Conservation (phyloP, 208 protist genomes). For the Angomonas desouzai region DNA sequence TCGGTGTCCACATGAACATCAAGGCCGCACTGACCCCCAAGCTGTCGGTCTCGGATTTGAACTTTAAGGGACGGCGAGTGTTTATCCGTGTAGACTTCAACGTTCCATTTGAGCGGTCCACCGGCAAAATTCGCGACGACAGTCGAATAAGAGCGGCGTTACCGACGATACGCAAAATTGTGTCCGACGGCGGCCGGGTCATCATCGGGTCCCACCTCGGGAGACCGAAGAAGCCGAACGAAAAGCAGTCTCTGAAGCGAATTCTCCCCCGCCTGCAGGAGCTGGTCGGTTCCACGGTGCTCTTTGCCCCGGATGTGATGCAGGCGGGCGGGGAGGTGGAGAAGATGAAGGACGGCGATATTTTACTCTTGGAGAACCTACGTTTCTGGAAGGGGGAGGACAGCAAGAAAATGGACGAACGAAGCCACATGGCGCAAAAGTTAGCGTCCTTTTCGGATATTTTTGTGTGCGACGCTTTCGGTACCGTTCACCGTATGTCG, state of each 20-base stretch:
- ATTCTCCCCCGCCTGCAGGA: slow-evolving; percentile 89
- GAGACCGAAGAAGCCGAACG: slow-evolving; percentile 95
- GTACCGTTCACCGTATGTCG: slow-evolving; percentile 99
- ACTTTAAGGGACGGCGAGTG: slow-evolving; percentile 90
- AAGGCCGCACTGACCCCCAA: slow-evolving; percentile 81
- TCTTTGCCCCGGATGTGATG: slow-evolving; percentile 55
- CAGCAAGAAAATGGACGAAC: slow-evolving; percentile 76
- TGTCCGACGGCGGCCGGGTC: slow-evolving; percentile 85
- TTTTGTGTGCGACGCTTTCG: slow-evolving; percentile 99
- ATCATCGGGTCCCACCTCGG: slow-evolving; percentile 98
- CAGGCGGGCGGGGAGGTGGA: slow-evolving; percentile 49
- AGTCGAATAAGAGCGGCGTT: slow-evolving; percentile 95
- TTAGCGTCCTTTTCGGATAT: slow-evolving; percentile 96
- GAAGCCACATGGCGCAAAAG: slow-evolving; percentile 75
- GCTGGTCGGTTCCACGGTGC: slow-evolving; percentile 70
- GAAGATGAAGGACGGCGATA: slow-evolving; percentile 78
- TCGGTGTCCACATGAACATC: slow-evolving; percentile 87
- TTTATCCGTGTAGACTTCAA: slow-evolving; percentile 99
- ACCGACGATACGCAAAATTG: slow-evolving; percentile 96
- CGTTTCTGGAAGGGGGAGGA: slow-evolving; percentile 99
- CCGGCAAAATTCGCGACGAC: slow-evolving; percentile 93
- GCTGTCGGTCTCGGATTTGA: slow-evolving; percentile 83
- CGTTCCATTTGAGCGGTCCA: slow-evolving; percentile 93
- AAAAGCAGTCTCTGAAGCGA: slow-evolving; percentile 89
- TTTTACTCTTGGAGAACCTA: slow-evolving; percentile 99